A percentile compares a stretch with the other conserved stretches of the same genome.
These are phyloP conservation scores for Talaromyces sp. DNA, from an alignment of 2,329 filamentous ascomycete species.

Conservation along the genomic window DNA sequence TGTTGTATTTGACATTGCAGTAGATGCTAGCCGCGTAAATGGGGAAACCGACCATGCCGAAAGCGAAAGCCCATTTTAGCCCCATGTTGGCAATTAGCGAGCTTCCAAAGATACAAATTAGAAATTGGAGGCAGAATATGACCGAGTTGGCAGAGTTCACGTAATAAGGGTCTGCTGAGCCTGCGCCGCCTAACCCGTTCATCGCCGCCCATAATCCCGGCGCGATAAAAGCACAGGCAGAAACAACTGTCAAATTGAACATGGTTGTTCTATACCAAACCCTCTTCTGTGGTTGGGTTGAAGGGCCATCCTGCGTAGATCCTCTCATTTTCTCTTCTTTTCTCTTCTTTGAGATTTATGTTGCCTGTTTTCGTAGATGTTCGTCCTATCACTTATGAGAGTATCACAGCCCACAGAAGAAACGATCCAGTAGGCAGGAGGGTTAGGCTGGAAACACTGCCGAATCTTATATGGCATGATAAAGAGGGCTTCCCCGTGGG, in stretches of 20 bases:
- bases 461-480: background rate
- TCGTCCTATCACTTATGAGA: background rate
- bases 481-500: no score
- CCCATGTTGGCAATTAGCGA: background rate
- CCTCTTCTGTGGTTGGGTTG: background rate
- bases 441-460: background rate
- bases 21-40: background rate
- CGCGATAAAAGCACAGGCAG: slow-evolving; percentile 37
- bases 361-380: background rate
- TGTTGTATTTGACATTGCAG: background rate
- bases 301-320: background rate
- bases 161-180: slow-evolving; percentile 21
- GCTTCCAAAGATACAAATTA: background rate
- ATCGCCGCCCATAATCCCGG: slow-evolving; percentile 43
- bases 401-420: background rate
- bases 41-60: background rate
- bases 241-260: slow-evolving; percentile 37
- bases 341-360: no score
- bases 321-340: background rate
- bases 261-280: slow-evolving; percentile 8
- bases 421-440: background rate
- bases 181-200: slow-evolving; percentile 33
- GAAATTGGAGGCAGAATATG: background rate
- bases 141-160: slow-evolving; percentile 15
- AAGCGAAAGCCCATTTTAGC: background rate